A percentile compares a stretch with the other conserved stretches of the same genome.
phyloP scores from a whole-genome alignment of 1,284 basidiomycete genomes.

The Apiotrichum siamense region DNA sequence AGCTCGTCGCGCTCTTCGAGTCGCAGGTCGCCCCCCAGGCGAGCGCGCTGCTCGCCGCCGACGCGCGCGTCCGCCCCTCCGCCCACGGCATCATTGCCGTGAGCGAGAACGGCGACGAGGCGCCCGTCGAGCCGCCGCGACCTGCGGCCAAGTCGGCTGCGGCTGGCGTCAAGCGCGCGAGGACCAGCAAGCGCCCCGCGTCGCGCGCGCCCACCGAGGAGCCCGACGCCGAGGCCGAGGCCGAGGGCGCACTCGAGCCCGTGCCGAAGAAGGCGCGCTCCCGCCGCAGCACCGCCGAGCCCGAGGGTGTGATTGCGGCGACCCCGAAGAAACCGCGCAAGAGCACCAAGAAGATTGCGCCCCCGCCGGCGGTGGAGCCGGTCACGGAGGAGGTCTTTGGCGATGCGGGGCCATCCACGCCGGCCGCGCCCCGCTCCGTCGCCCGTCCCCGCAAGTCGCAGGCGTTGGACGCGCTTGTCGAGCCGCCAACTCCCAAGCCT shows the following conservation, averaged over 20 bases:
- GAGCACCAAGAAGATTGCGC: conserved; percentile 1
- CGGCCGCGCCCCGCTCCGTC: not conserved
- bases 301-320: not conserved
- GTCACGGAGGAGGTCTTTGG: not conserved
- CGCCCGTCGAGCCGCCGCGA: not conserved
- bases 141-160: conserved; percentile 3
- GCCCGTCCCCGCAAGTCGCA: not conserved
- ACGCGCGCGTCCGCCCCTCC: conserved; percentile 33
- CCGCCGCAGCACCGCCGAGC: not conserved
- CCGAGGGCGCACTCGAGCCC: conserved; percentile 2
- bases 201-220: conserved; percentile 5
- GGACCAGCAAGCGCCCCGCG: conserved; percentile 17
- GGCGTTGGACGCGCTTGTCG: not conserved
- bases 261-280: conserved; percentile 16
- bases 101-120: conserved; percentile 20
- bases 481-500: not conserved
- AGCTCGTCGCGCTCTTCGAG: conserved; percentile 74
- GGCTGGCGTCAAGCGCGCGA: conserved; percentile 21
- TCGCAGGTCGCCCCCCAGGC: conserved; percentile 63
- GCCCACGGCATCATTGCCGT: conserved; percentile 41
- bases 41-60: conserved; percentile 46
- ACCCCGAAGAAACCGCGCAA: conserved; percentile 7
- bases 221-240: not conserved
- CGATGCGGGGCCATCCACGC: not conserved
- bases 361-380: not conserved